These are phyloP conservation scores for Pestalotiopsis sp. DNA, from an alignment of 2,329 filamentous ascomycete species.

Conservation along the genomic window DNA sequence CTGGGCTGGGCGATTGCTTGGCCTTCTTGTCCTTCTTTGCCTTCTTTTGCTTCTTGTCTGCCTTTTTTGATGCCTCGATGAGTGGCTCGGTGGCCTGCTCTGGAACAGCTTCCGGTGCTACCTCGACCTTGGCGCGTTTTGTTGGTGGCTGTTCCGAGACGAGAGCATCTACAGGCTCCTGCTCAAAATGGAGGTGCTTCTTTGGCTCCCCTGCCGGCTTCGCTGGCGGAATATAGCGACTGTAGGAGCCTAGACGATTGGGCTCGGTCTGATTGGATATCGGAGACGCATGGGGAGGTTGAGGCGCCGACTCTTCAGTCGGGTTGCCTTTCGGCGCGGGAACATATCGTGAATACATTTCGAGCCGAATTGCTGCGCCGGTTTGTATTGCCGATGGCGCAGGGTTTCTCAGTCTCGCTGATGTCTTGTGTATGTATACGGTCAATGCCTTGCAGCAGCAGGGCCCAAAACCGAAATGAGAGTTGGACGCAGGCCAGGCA, in stretches of 20 bases:
- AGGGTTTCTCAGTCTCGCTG: background rate
- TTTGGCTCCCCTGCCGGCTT: slow-evolving; percentile 26
- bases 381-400: background rate
- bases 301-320: background rate
- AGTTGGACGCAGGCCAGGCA: background rate
- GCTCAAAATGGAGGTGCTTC: slow-evolving; percentile 21
- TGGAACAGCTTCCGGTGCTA: background rate
- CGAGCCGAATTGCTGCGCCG: background rate
- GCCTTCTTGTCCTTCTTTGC: slow-evolving; percentile 36
- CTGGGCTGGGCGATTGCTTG: background rate
- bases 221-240: slow-evolving; percentile 39
- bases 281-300: background rate
- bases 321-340: slow-evolving; percentile 22
- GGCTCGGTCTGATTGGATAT: background rate
- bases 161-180: slow-evolving; percentile 26
- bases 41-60: slow-evolving; percentile 36
- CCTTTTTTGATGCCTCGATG: slow-evolving; percentile 29
- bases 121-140: slow-evolving; percentile 14
- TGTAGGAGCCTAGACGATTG: slow-evolving; percentile 29
- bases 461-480: background rate
- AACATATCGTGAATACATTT: slow-evolving; percentile 47
- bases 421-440: background rate
- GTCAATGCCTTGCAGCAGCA: background rate
- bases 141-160: slow-evolving; percentile 27
- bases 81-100: background rate